Base-by-base conservation (phyloP, 192 early-diverging fungal genomes). In the Linnemannia zychae region DNA sequence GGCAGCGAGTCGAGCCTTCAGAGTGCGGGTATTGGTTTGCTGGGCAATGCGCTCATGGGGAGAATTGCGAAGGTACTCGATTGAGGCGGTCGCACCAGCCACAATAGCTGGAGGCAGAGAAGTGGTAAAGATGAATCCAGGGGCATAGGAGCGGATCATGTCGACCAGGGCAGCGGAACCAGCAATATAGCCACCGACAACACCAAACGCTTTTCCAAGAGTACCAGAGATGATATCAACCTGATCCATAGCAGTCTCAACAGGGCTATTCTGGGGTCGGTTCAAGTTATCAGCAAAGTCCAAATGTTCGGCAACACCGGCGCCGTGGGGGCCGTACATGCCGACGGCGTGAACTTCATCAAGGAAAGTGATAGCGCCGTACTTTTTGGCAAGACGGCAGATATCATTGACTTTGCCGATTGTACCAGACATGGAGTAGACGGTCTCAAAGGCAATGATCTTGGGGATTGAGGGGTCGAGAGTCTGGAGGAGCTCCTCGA, bases 261-360 rank as follows among this genome's bases (percentile, higher is more conserved):
- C 37, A 67, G 90, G 88, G 52, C 82, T 84, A 18, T 53, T 79
- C 38, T 79, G 76, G 40, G 91, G 90, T 24, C 91, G 83, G 49
- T 69, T 72, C 50, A 92, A 86, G 80, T 94, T 95, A 67, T 91
- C 88, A n/a, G 92, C 90, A 88, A 92, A 95, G 84, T 98, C 95
- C 72, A 97, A 91, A 89, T 99, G 96, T 88, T 98, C 97, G 53
- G 98, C 97, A 36, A 99, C 97, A 76, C 98, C 98, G 37, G 94
- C 97, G 73, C 97, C 98, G 72, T 94, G 93, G 22, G 93, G 91
- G 13, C 98, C 98, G 84, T 99, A 99, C 97, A 99, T 98, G 75
- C 98, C 98, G n/a, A 99, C 98, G n/a, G 98, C 97, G 77, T 99
- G 98, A 40, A 99, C 98, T 87, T 99, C 97, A 80, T 99, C 98